Conservation (phyloP, 805 yeast species). For the Candida koratica region DNA sequence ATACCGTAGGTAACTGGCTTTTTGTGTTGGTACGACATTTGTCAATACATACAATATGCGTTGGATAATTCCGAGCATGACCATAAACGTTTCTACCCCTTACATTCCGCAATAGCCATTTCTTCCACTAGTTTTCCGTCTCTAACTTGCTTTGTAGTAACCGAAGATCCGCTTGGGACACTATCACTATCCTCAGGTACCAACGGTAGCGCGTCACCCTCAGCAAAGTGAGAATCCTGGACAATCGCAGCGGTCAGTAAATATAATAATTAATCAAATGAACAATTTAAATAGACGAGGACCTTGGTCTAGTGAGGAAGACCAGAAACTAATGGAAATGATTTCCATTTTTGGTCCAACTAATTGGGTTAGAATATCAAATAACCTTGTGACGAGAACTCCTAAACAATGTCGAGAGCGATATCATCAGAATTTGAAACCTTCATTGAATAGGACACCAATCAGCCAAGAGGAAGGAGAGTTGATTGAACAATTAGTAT, state of each 20-base stretch:
- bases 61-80: too few species aligned
- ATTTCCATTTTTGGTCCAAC: constrained; percentile 72
- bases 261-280: not conserved
- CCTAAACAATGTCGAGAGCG: constrained; percentile 92
- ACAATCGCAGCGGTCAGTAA: constrained; percentile 2
- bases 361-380: constrained; percentile 86
- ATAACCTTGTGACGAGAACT: constrained; percentile 66
- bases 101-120: too few species aligned
- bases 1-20: too few species aligned
- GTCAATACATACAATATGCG: too few species aligned
- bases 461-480: constrained; percentile 82
- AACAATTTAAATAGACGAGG: constrained; percentile 51
- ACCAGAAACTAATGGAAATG: constrained; percentile 63
- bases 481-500: constrained; percentile 74
- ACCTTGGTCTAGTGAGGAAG: constrained; percentile 89
- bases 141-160: not conserved
- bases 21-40: too few species aligned
- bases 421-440: constrained; percentile 87
- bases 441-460: constrained; percentile 75
- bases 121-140: not conserved
- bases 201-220: too few species aligned
- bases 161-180: too few species aligned
- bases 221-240: constrained; percentile 6
- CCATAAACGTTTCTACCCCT: too few species aligned
- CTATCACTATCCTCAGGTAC: too few species aligned